Base-by-base conservation (phyloP, 257 asterid species). In the Lycium ferocissimum region DNA sequence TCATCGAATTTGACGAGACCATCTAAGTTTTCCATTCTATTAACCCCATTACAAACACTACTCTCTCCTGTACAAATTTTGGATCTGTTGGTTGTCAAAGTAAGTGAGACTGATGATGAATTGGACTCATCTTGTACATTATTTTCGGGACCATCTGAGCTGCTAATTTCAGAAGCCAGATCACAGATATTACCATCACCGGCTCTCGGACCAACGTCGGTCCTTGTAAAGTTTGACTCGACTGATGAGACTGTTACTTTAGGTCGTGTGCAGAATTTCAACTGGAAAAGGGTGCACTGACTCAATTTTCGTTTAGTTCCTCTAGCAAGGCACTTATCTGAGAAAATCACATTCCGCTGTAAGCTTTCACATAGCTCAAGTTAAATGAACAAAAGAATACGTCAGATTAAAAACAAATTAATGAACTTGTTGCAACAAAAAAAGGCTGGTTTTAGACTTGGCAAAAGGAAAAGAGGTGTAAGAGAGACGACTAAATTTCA, bases 311-410 rank as follows among this genome's bases (percentile, higher is more conserved):
- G 91, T 81, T 94, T 95, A 63, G 82, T 87, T 86, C 97, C 98
- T 88, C 90, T 93, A 65, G 91, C 87, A 83, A 93, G 96, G 85
- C 98, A 95, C 89, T 86, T 89, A 87, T 96, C 99, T 92, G 94
- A 86, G 7, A 89, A 90, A 87, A 89, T 83, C 81, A 84, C 15
- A 9, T 3, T 51, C 81, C 62, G 51, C 58, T 22, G 81, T 76
- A 51, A 78, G 65, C 14, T 78, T 53, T 53, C 17, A 1, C 13
- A 54, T 15, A 78, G 82, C 6, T 78, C 82, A 33, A 75, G 22
- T 78, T 45, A 14, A 78, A 78, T 7, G 10, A 78, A 78, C 26
- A 78, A 78, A 54, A 26, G 13, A 54, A 33, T 5, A 78, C 3
- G 26, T 78, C 33, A 75, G 18, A 75, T 22, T 49, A 49, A 26